Evolutionary conservation across 192 early-diverging fungal genomes (phyloP).

Genomic region (Backusella psychrophila): DNA sequence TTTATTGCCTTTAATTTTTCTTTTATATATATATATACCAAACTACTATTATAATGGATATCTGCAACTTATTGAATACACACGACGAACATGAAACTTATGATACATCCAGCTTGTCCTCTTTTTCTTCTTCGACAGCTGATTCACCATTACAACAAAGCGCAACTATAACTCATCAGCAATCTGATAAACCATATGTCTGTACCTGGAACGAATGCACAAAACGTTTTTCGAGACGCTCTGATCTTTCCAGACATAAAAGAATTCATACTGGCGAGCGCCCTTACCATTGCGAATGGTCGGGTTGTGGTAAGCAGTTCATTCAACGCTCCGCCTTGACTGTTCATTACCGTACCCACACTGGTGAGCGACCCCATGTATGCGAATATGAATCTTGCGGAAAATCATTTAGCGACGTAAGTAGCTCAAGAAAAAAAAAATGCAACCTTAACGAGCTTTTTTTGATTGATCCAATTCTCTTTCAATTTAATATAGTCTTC

Average conservation of each 20-base stretch:
- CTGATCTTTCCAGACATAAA: constrained; percentile 51
- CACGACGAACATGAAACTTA: constrained; percentile 17
- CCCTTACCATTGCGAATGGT: constrained; percentile 48
- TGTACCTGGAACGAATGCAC: constrained; percentile 44
- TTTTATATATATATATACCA: neutral
- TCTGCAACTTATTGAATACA: constrained; percentile 35
- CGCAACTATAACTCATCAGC: neutral
- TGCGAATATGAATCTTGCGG: constrained; percentile 60
- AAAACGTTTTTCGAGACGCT: constrained; percentile 54
- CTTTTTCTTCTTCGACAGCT: constrained; percentile 7
- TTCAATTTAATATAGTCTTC: constrained; percentile 48
- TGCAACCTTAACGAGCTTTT: neutral
- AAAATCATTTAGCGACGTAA: constrained; percentile 68
- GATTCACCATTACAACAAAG: neutral
- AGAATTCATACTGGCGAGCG: constrained; percentile 59
- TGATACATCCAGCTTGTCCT: constrained; percentile 14
- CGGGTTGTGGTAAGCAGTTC: constrained; percentile 50
- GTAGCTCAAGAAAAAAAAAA: constrained; percentile 17
- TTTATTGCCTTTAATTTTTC: neutral
- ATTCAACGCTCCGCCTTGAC: constrained; percentile 58
- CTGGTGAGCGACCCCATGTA: constrained; percentile 63
- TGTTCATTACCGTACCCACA: constrained; percentile 59
- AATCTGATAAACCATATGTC: constrained; percentile 38
- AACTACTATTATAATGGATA: constrained; percentile 29
- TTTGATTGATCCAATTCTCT: neutral